Evolutionary conservation across 1,139 yeast genomes (phyloP).

Genomic region (Torulaspora globosa): DNA sequence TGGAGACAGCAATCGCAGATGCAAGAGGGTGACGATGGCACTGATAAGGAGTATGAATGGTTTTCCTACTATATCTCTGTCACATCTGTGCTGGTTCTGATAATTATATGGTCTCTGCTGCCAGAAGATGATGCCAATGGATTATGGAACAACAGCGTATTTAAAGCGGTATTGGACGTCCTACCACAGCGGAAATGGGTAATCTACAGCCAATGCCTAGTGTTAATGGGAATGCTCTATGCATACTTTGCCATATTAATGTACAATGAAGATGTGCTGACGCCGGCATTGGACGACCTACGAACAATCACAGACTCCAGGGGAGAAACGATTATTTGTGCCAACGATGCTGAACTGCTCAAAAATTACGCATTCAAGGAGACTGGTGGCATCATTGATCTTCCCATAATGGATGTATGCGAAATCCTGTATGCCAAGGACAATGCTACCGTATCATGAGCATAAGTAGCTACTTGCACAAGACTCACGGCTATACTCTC

Average conservation of each 20-base stretch:
- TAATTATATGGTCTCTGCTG: conserved; percentile 25
- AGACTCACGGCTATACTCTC: not conserved
- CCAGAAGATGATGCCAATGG: conserved; percentile 15
- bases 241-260: conserved; percentile 64
- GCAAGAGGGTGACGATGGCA: conserved; percentile 17
- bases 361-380: conserved; percentile 47
- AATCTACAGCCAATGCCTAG: conserved; percentile 23
- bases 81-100: conserved; percentile 21
- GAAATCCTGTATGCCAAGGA: conserved; percentile 51
- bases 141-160: conserved; percentile 8
- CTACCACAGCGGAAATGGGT: conserved; percentile 33
- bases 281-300: conserved; percentile 54
- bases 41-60: conserved; percentile 27
- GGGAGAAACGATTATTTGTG: conserved; percentile 48
- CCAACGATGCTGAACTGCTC: conserved; percentile 25
- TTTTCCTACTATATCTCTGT: conserved; percentile 28
- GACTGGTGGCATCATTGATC: conserved; percentile 81
- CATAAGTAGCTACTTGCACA: too few relatives aligned
- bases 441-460: not conserved
- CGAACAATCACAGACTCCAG: conserved; percentile 66
- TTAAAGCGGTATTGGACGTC: conserved; percentile 21
- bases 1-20: conserved; percentile 14
- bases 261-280: conserved; percentile 70
- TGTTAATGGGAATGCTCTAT: conserved; percentile 62
- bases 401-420: conserved; percentile 70